Conservation (phyloP, 768 basidiomycete genomes). For the Termitomyces sp. region DNA sequence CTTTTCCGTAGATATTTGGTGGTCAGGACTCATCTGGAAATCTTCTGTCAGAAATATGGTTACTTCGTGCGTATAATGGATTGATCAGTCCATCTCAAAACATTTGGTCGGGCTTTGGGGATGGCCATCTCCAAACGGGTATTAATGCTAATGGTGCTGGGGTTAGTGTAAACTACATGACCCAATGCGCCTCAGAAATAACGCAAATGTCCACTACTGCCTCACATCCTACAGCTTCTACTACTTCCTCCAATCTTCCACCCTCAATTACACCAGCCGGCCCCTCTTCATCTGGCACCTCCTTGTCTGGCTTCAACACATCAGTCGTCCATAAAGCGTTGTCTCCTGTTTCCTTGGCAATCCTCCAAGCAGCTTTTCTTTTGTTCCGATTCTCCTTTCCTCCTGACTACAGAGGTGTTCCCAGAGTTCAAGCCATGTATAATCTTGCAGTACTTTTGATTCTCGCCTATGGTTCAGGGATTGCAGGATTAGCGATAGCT, state of each 20-base stretch:
- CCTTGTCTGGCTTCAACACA: slow-evolving; percentile 22
- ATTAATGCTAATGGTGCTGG: slow-evolving; percentile 61
- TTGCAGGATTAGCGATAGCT: slow-evolving; percentile 55
- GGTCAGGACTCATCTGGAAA: slow-evolving; percentile 62
- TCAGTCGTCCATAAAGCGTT: slow-evolving; percentile 40
- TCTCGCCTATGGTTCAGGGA: slow-evolving; percentile 47
- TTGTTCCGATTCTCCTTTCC: slow-evolving; percentile 26
- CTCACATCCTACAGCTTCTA: slow-evolving; percentile 4
- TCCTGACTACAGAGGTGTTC: slow-evolving; percentile 4
- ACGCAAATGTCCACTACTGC: slow-evolving; percentile 16
- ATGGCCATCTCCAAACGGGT: slow-evolving; percentile 59
- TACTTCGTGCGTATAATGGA: slow-evolving; percentile 69
- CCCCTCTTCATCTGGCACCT: neutral
- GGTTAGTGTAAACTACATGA: slow-evolving; percentile 54
- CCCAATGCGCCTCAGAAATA: slow-evolving; percentile 47
- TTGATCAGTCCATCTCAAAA: slow-evolving; percentile 47
- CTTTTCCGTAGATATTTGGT: slow-evolving; percentile 53
- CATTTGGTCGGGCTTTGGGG: slow-evolving; percentile 60
- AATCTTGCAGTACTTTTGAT: slow-evolving; percentile 31
- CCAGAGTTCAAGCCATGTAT: slow-evolving; percentile 1
- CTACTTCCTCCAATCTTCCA: slow-evolving; percentile 10
- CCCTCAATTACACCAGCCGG: slow-evolving; percentile 12
- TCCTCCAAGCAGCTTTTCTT: slow-evolving; percentile 30
- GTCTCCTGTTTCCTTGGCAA: slow-evolving; percentile 36
- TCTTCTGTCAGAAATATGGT: slow-evolving; percentile 72